phyloP scores from a whole-genome alignment of 1,284 basidiomycete species.

The Kalmanozyma brasiliensis region DNA sequence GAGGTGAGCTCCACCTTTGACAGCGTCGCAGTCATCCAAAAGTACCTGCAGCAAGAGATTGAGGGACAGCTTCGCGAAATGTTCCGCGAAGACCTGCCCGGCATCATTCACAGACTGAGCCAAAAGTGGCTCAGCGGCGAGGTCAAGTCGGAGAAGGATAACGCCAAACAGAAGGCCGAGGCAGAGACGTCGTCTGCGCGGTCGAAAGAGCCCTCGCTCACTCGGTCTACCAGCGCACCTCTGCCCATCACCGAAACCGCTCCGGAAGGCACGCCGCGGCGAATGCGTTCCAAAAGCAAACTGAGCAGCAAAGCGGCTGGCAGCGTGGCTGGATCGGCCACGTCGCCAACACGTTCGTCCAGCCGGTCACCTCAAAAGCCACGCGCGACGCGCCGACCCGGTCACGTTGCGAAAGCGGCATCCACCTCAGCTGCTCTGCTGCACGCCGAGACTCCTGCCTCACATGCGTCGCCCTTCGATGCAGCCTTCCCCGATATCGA shows the following conservation, averaged over 20 bases:
- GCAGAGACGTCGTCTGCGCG: constrained; percentile 7
- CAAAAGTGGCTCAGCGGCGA: constrained; percentile 82
- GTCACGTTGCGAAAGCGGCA: constrained; percentile 34
- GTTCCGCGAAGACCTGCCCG: constrained; percentile 96
- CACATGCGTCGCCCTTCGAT: constrained; percentile 38
- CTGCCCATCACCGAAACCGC: constrained; percentile 24
- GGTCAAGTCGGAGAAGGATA: constrained; percentile 40
- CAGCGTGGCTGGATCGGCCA: constrained; percentile 17
- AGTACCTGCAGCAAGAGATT: constrained; percentile 76
- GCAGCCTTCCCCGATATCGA: constrained; percentile 72
- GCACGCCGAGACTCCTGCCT: constrained; percentile 19
- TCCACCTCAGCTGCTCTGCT: constrained; percentile 37
- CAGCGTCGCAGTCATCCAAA: constrained; percentile 95
- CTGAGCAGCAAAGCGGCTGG: constrained; percentile 9
- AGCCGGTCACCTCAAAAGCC: constrained; percentile 33
- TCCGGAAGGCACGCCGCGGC: constrained; percentile 26
- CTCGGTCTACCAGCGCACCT: constrained; percentile 39
- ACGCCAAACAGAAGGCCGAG: constrained; percentile 33
- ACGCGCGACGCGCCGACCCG: constrained; percentile 16
- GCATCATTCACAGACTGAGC: constrained; percentile 94
- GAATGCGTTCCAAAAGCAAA: constrained; percentile 17
- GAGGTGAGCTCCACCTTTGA: constrained; percentile 98
- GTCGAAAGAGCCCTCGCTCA: constrained; percentile 15
- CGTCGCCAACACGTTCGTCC: constrained; percentile 23
- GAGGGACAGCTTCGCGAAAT: constrained; percentile 96